A percentile compares a stretch with the other conserved stretches of the same genome.
Evolutionary conservation across 2,329 filamentous ascomycete genomes (phyloP).

Genomic region (Nothophoma quercina): DNA sequence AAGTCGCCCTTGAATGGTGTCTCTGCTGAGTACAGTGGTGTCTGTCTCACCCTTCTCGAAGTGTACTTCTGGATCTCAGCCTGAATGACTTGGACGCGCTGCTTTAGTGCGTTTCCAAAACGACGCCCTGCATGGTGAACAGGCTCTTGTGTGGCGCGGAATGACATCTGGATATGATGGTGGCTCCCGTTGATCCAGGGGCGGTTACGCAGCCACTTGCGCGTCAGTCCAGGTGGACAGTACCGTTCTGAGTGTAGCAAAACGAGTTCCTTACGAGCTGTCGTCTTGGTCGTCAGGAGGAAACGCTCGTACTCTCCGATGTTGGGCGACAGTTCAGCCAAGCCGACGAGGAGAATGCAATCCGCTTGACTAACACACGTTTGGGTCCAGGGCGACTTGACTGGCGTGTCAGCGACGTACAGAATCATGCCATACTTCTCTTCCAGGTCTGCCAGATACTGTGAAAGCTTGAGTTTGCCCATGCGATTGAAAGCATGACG

Average conservation of each 20-base stretch:
- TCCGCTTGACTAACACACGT: constrained; percentile 97
- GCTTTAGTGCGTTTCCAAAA: constrained; percentile 85
- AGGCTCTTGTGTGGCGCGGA: constrained; percentile 77
- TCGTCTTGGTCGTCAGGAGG: constrained; percentile 95
- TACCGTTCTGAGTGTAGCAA: constrained; percentile 89
- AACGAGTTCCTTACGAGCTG: constrained; percentile 90
- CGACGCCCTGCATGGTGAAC: constrained; percentile 77
- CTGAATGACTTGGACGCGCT: constrained; percentile 91
- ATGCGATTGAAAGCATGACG: constrained; percentile 97
- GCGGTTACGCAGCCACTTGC: constrained; percentile 85
- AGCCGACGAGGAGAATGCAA: constrained; percentile 89
- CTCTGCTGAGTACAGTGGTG: constrained; percentile 87
- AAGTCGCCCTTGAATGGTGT: constrained; percentile 97
- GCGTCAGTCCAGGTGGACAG: constrained; percentile 81
- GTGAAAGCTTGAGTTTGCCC: constrained; percentile 93
- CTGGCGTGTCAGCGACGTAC: constrained; percentile 95
- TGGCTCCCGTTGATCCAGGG: constrained; percentile 99
- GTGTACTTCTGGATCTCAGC: constrained; percentile 99
- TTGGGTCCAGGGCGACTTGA: constrained; percentile 97
- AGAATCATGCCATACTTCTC: constrained; percentile 96
- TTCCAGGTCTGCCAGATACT: constrained; percentile 95
- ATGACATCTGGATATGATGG: constrained; percentile 96
- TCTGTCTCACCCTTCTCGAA: constrained; percentile 86
- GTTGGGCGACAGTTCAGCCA: constrained; percentile 86
- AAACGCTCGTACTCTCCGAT: constrained; percentile 98